Conservation (phyloP, 441 rosid species). For the Hura crepitans region DNA sequence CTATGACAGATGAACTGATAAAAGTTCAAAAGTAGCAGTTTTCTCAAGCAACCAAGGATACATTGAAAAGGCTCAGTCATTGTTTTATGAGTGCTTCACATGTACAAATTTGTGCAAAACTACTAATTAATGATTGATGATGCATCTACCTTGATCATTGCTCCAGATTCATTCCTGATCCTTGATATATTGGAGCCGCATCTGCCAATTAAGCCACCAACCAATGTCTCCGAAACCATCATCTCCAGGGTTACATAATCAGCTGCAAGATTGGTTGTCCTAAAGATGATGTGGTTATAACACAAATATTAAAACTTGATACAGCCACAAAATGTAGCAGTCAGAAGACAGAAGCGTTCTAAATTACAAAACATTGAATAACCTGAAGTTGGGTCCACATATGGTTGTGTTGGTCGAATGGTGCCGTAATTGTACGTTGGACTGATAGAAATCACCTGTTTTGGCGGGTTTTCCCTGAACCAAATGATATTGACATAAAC, state of each 20-base stretch:
- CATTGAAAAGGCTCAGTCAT: neutral
- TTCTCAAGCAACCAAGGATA: slow-evolving; percentile 1
- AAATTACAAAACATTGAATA: slow-evolving; percentile 24
- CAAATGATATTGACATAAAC: slow-evolving; percentile 11
- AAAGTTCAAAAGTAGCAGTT: neutral
- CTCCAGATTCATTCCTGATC: slow-evolving; percentile 65
- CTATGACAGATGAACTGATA: neutral
- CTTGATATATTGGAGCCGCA: slow-evolving; percentile 62
- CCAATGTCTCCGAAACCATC: slow-evolving; percentile 52
- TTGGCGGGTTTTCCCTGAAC: slow-evolving; percentile 57
- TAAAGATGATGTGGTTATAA: slow-evolving; percentile 54
- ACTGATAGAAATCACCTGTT: slow-evolving; percentile 54
- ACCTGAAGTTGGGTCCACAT: slow-evolving; percentile 55
- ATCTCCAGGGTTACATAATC: slow-evolving; percentile 56
- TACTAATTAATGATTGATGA: neutral
- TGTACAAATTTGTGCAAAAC: neutral
- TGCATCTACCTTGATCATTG: slow-evolving; percentile 52
- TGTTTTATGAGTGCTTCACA: neutral
- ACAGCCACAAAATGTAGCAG: too few relatives aligned
- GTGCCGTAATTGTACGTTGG: slow-evolving; percentile 48
- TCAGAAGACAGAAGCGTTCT: too few relatives aligned
- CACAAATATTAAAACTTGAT: too few relatives aligned
- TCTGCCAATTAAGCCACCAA: slow-evolving; percentile 64
- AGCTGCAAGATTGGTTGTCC: slow-evolving; percentile 60
- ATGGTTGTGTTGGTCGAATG: slow-evolving; percentile 37